Conservation (phyloP, 208 protist species). For the Trypanosoma theileri region DNA sequence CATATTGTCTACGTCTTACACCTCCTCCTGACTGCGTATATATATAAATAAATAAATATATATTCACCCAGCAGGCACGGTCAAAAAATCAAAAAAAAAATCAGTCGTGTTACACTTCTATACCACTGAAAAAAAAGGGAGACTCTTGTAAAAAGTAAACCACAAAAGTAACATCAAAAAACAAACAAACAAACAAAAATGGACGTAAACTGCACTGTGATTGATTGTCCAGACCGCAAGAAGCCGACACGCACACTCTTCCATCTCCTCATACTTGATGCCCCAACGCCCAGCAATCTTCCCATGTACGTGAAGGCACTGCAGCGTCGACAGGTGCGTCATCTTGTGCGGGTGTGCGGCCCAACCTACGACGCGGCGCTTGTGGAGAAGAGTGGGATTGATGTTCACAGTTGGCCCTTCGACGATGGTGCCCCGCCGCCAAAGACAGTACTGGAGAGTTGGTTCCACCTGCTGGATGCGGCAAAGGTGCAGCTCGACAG, state of each 20-base stretch:
- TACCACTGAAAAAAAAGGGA: too few relatives aligned
- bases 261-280: constrained; percentile 53
- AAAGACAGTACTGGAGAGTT: constrained; percentile 38
- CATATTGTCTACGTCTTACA: too few relatives aligned
- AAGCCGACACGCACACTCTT: constrained; percentile 30
- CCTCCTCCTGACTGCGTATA: too few relatives aligned
- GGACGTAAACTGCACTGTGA: constrained; percentile 37
- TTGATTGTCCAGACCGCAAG: constrained; percentile 27
- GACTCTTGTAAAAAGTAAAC: too few relatives aligned
- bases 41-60: too few relatives aligned
- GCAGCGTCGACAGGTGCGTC: constrained; percentile 43
- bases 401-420: constrained; percentile 53
- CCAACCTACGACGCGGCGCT: constrained; percentile 39
- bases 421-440: constrained; percentile 68
- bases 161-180: neutral
- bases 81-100: too few relatives aligned
- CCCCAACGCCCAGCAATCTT: constrained; percentile 41
- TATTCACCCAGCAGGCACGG: too few relatives aligned
- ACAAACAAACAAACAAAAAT: constrained; percentile 13
- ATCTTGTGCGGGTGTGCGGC: constrained; percentile 47
- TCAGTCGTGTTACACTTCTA: too few relatives aligned
- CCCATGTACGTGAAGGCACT: constrained; percentile 47
- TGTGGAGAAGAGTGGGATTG: constrained; percentile 30
- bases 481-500: neutral
- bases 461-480: constrained; percentile 47